A percentile compares a stretch with the other conserved stretches of the same genome.
These are phyloP conservation scores for Alternaria triticimaculans DNA, from an alignment of 2,329 filamentous ascomycete genomes.

Conservation along the genomic window DNA sequence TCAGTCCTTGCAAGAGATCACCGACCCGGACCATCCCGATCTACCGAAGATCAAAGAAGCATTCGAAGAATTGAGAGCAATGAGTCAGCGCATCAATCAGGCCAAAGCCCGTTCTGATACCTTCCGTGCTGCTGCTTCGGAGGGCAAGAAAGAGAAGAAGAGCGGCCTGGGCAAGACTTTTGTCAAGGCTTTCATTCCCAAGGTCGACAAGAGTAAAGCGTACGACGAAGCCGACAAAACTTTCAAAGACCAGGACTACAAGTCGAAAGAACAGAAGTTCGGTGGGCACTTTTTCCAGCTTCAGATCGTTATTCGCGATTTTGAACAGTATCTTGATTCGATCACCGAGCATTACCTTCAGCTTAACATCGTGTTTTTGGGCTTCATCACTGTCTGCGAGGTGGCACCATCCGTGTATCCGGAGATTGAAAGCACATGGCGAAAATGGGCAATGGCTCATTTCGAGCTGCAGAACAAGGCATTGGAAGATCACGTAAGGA, in stretches of 20 bases:
- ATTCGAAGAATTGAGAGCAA: slow-evolving; percentile 70
- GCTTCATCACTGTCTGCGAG: slow-evolving; percentile 82
- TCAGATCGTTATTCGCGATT: slow-evolving; percentile 89
- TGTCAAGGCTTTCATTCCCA: slow-evolving; percentile 87
- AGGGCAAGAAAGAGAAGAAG: slow-evolving; percentile 47
- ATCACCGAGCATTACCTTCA: slow-evolving; percentile 80
- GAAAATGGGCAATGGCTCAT: slow-evolving; percentile 85
- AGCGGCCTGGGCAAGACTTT: slow-evolving; percentile 69
- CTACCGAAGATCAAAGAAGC: slow-evolving; percentile 72
- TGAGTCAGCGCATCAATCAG: slow-evolving; percentile 80
- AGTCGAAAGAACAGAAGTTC: slow-evolving; percentile 82
- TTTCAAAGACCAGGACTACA: slow-evolving; percentile 82
- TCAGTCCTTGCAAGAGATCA: slow-evolving; percentile 78
- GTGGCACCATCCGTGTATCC: slow-evolving; percentile 67
- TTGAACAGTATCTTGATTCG: slow-evolving; percentile 90
- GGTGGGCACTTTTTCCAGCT: slow-evolving; percentile 90
- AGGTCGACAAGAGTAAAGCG: slow-evolving; percentile 82
- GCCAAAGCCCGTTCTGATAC: slow-evolving; percentile 94
- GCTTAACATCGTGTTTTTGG: slow-evolving; percentile 79
- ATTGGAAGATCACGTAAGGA: slow-evolving; percentile 80
- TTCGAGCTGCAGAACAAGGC: slow-evolving; percentile 84
- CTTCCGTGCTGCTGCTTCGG: slow-evolving; percentile 57
- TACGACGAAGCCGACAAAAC: slow-evolving; percentile 67
- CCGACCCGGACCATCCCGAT: slow-evolving; percentile 84
- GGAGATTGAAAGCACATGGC: slow-evolving; percentile 93